These are phyloP conservation scores for Camillea tinctor DNA, from an alignment of 2,329 filamentous ascomycete genomes.

Conservation along the genomic window DNA sequence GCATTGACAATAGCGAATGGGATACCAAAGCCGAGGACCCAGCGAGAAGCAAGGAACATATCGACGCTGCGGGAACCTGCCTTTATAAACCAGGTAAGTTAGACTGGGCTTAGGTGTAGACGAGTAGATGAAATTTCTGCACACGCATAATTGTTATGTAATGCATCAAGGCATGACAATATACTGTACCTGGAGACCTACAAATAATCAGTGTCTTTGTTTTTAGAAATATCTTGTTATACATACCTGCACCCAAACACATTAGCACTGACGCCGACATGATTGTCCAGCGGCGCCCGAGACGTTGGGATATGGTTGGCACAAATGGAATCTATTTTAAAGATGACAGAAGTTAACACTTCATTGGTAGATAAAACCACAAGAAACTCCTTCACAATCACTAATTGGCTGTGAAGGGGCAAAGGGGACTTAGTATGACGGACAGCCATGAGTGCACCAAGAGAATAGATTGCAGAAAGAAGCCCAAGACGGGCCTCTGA, in stretches of 20 bases:
- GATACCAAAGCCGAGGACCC: constrained; percentile 42
- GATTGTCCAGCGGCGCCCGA: constrained; percentile 40
- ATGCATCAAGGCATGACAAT: neutral
- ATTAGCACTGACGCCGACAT: constrained; percentile 40
- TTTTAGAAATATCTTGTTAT: constrained; percentile 30
- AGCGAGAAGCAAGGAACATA: constrained; percentile 45
- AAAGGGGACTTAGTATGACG: neutral
- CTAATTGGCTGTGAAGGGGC: too few relatives aligned
- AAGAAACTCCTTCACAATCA: neutral
- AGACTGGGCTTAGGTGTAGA: neutral
- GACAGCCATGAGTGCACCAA: constrained; percentile 35
- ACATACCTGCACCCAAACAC: constrained; percentile 36
- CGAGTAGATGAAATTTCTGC: constrained; percentile 25
- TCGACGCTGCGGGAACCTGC: constrained; percentile 43
- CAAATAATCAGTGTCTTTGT: constrained; percentile 3
- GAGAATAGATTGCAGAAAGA: constrained; percentile 42
- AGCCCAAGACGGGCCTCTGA: constrained; percentile 39
- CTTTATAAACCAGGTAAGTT: constrained; percentile 13
- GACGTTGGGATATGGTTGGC: constrained; percentile 36
- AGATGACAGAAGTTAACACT: neutral
- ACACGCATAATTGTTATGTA: neutral
- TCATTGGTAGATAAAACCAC: neutral
- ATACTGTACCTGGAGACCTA: neutral
- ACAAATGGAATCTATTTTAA: constrained; percentile 42
- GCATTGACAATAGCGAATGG: constrained; percentile 39